Percentiles rank a stretch among this genome's conserved stretches.
Evolutionary conservation across 164 flowering plant genomes (phyloP).

Genomic region (Santalum album): DNA sequence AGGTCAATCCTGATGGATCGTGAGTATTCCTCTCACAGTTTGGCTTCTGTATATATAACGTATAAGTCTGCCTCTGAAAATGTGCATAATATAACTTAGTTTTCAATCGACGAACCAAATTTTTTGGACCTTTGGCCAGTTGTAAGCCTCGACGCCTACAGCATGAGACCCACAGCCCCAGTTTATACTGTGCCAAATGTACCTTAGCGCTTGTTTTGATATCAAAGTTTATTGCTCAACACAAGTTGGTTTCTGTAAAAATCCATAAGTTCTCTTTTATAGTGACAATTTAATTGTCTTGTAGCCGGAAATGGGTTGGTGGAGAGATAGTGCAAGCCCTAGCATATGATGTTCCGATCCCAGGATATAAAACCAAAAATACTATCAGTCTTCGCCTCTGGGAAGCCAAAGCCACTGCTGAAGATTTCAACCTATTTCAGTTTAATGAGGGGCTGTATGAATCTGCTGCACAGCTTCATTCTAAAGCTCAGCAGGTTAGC

Average conservation of each 20-base stretch:
- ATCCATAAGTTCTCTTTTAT: background rate
- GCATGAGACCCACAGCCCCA: too few species aligned
- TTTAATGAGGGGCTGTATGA: constrained; percentile 93
- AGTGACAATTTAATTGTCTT: constrained; percentile 9
- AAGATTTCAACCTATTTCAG: constrained; percentile 65
- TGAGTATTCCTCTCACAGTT: constrained; percentile 31
- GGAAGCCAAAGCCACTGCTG: constrained; percentile 88
- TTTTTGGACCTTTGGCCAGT: too few species aligned
- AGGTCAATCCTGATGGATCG: constrained; percentile 64
- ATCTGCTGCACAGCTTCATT: constrained; percentile 79
- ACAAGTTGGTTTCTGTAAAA: background rate
- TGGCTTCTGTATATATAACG: too few species aligned
- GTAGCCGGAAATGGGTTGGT: constrained; percentile 84
- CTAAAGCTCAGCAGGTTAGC: constrained; percentile 77
- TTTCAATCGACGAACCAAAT: too few species aligned
- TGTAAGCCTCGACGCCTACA: too few species aligned
- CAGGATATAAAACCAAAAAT: constrained; percentile 93
- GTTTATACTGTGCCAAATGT: too few species aligned
- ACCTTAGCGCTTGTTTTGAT: too few species aligned
- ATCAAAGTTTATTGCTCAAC: too few species aligned
- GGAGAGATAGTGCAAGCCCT: constrained; percentile 84
- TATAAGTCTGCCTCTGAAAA: too few species aligned
- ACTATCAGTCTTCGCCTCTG: constrained; percentile 95
- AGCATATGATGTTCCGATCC: constrained; percentile 98
- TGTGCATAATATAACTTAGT: too few species aligned